Evolutionary conservation across 2,329 filamentous ascomycete species (phyloP).

Genomic region (Stenocarpella maydis): DNA sequence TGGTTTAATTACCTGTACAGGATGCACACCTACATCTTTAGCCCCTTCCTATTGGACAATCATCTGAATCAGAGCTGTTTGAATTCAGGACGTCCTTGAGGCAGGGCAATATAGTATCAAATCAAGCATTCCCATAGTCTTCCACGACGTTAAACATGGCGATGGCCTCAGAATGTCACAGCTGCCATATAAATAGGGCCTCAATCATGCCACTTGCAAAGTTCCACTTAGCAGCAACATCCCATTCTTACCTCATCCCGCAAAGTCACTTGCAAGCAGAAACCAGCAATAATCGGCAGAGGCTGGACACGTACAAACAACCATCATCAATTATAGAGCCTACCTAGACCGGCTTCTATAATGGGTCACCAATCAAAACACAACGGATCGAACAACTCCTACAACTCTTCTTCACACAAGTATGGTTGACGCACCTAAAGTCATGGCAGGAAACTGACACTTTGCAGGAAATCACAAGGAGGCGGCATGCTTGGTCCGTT

Average conservation of each 20-base stretch:
- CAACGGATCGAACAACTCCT: neutral
- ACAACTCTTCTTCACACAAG: neutral
- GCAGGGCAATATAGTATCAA: neutral
- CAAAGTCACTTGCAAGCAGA: neutral
- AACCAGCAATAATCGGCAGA: neutral
- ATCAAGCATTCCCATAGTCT: neutral
- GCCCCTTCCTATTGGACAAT: neutral
- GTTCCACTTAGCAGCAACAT: neutral
- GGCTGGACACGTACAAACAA: neutral
- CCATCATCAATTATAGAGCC: neutral
- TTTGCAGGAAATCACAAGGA: neutral
- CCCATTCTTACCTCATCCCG: neutral
- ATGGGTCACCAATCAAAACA: neutral
- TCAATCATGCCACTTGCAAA: neutral
- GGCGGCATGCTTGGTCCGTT: neutral
- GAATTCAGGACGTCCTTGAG: neutral
- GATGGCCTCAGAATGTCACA: neutral
- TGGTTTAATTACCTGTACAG: neutral
- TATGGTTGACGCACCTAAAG: neutral
- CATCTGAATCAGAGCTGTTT: neutral
- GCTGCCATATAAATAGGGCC: neutral
- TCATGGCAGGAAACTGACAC: neutral
- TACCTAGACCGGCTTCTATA: neutral
- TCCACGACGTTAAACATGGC: neutral
- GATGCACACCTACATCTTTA: slow-evolving; percentile 9